Conservation (phyloP, 805 yeast species). For the Cyberlindnera lachancei region DNA sequence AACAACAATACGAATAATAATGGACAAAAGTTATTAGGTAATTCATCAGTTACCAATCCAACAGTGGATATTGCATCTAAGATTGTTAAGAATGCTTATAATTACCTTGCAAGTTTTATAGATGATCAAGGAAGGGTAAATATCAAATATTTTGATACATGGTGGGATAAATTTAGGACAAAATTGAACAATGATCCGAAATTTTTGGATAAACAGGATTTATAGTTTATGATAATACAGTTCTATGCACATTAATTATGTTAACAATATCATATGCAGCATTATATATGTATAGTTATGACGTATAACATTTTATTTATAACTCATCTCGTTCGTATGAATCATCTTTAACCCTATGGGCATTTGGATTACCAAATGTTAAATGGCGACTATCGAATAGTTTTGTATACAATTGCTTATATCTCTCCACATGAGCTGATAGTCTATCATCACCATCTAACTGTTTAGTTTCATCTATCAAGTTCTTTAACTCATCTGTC, state of each 20-base stretch:
- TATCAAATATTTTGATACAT: constrained; percentile 78
- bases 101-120: constrained; percentile 81
- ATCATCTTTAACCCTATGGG: too few species aligned
- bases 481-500: constrained; percentile 25
- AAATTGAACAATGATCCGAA: constrained; percentile 75
- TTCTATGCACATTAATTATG: too few species aligned
- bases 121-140: constrained; percentile 77
- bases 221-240: too few species aligned
- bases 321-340: too few species aligned
- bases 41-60: constrained; percentile 15
- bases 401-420: constrained; percentile 28
- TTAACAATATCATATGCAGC: too few species aligned
- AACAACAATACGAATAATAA: too few species aligned
- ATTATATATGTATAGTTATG: too few species aligned
- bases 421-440: too few species aligned
- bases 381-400: constrained; percentile 47
- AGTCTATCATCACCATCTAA: too few species aligned
- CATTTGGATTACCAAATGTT: constrained; percentile 74
- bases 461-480: too few species aligned
- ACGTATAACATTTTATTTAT: too few species aligned
- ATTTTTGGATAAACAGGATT: constrained; percentile 46
- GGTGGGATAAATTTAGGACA: constrained; percentile 90
- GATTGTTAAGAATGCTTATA: constrained; percentile 88
- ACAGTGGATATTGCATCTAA: constrained; percentile 71
- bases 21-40: not conserved